Conservation (phyloP, 345 rosid genomes). For the Eutrema yunnanense region DNA sequence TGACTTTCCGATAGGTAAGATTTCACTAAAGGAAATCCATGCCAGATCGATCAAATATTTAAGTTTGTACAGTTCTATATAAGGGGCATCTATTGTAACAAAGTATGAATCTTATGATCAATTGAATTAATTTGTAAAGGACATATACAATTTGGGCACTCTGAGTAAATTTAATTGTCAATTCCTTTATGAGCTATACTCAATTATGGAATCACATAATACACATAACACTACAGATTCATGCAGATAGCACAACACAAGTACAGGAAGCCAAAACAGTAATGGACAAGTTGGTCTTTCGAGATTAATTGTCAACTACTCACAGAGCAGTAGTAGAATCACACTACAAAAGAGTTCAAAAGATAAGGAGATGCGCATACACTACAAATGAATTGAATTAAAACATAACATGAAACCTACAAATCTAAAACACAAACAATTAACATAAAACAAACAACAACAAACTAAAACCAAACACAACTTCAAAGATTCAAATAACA, state of each 20-base stretch:
- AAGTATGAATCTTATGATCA: neutral
- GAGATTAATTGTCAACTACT: neutral
- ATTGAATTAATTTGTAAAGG: neutral
- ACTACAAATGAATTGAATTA: no score
- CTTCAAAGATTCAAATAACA: no score
- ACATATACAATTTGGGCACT: neutral
- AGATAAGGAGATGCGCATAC: no score
- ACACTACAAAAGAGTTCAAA: no score
- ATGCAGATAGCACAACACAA: neutral
- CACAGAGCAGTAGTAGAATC: neutral
- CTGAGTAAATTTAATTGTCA: neutral
- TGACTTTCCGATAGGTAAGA: neutral
- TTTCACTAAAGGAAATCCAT: neutral
- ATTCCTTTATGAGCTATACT: neutral
- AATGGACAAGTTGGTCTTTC: neutral
- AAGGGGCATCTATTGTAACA: neutral
- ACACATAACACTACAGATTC: neutral
- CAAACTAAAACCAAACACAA: no score
- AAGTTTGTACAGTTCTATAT: neutral
- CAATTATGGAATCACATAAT: conserved; percentile 4
- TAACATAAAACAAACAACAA: no score
- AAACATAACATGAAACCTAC: no score
- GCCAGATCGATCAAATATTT: neutral
- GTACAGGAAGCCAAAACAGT: neutral
- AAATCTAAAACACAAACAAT: no score